Evolutionary conservation across 805 yeast genomes (phyloP).

Genomic region (Lipomyces japonicus): DNA sequence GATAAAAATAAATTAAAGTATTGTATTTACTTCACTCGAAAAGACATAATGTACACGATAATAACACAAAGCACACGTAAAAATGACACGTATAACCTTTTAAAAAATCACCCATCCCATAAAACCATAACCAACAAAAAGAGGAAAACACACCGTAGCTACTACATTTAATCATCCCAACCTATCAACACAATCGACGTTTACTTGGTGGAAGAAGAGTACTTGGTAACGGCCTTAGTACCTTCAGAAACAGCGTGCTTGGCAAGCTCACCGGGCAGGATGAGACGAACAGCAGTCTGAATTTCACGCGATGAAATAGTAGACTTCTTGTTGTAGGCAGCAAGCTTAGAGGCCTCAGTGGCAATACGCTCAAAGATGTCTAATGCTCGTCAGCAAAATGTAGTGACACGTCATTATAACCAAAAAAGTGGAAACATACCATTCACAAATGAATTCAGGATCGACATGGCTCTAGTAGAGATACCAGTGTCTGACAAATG

Average conservation of each 20-base stretch:
- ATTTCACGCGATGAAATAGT: slow-evolving; percentile 98
- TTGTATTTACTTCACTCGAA: no score
- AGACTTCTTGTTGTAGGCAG: slow-evolving; percentile 97
- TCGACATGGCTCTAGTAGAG: slow-evolving; percentile 97
- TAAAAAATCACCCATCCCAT: slow-evolving; percentile 17
- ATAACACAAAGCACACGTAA: slow-evolving; percentile 20
- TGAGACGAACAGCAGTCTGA: slow-evolving; percentile 97
- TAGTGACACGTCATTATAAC: not conserved
- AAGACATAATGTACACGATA: slow-evolving; percentile 25
- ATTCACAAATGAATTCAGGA: slow-evolving; percentile 96
- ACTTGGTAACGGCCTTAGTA: slow-evolving; percentile 32
- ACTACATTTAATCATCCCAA: slow-evolving; percentile 8
- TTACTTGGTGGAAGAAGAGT: slow-evolving; percentile 28
- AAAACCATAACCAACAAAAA: slow-evolving; percentile 27
- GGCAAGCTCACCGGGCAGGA: slow-evolving; percentile 97
- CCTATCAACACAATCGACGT: not conserved
- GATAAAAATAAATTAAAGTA: no score
- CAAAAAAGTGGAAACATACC: slow-evolving; percentile 35
- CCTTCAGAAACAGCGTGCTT: slow-evolving; percentile 99
- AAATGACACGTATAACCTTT: slow-evolving; percentile 5
- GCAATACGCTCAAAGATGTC: slow-evolving; percentile 96
- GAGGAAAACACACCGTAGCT: slow-evolving; percentile 16
- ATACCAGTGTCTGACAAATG: slow-evolving; percentile 71
- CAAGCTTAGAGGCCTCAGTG: slow-evolving; percentile 94
- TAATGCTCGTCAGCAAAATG: not conserved